These are phyloP conservation scores for Wallacemonas collosoma DNA, from an alignment of 208 protist species.

Conservation along the genomic window DNA sequence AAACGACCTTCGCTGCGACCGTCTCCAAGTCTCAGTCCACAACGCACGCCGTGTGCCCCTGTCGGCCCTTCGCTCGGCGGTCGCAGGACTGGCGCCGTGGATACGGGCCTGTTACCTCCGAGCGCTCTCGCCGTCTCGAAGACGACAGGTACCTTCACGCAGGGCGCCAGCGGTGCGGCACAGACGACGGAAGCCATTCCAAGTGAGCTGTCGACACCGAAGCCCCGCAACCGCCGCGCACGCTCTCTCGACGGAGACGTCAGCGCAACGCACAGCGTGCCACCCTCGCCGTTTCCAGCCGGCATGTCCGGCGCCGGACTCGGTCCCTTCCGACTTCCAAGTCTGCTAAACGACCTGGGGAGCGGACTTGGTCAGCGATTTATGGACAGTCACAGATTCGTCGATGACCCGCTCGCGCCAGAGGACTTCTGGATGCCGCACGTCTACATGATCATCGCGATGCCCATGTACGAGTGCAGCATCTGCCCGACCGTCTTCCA, in stretches of 20 bases:
- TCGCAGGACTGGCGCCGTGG: background rate
- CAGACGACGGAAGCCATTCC: background rate
- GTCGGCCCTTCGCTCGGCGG: background rate
- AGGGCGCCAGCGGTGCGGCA: background rate
- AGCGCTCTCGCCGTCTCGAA: slow-evolving; percentile 10
- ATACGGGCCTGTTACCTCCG: background rate
- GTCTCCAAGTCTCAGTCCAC: slow-evolving; percentile 5
- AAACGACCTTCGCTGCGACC: background rate
- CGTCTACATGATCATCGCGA: slow-evolving; percentile 55
- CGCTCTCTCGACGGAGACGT: background rate
- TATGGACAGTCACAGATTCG: background rate
- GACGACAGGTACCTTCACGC: slow-evolving; percentile 1
- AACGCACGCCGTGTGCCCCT: background rate
- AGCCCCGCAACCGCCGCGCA: background rate
- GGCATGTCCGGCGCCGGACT: background rate
- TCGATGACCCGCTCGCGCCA: slow-evolving; percentile 13
- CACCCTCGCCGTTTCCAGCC: background rate
- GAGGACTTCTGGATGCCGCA: slow-evolving; percentile 51
- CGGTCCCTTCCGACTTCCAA: background rate
- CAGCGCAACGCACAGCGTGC: slow-evolving; percentile 5
- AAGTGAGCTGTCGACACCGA: background rate
- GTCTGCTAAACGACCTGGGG: slow-evolving; percentile 12
- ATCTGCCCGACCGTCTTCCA: slow-evolving; percentile 55
- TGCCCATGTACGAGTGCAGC: slow-evolving; percentile 68
- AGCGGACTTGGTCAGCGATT: background rate